Evolutionary conservation across 148 eudicot genomes (phyloP).

Genomic region (Euryodendron excelsum): DNA sequence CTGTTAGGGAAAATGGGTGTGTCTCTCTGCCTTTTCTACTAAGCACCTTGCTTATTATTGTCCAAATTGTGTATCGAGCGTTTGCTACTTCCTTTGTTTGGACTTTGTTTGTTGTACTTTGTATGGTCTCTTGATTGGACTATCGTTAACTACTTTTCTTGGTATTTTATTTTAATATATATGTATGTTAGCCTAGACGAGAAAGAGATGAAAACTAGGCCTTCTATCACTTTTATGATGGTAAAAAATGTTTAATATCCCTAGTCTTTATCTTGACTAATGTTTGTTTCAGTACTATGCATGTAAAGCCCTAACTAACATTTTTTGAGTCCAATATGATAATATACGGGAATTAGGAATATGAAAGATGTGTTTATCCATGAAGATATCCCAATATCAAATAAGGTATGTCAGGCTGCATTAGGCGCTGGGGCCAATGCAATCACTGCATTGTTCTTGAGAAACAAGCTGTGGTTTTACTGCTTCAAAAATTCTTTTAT

Average conservation of each 20-base stretch:
- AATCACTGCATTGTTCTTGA: neutral
- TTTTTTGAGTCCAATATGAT: neutral
- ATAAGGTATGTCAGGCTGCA: neutral
- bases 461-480: neutral
- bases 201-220: neutral
- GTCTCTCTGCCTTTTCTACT: constrained; percentile 10
- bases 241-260: neutral
- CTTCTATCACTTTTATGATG: neutral
- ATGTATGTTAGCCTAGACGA: neutral
- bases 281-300: neutral
- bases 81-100: constrained; percentile 2
- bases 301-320: neutral
- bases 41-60: neutral
- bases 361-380: neutral
- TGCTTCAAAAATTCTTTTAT: neutral
- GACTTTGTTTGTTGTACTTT: neutral
- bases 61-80: neutral
- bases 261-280: neutral
- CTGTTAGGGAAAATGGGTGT: constrained; percentile 96
- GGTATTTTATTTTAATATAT: neutral
- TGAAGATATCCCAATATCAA: neutral
- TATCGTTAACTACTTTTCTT: neutral
- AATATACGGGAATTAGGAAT: too few species aligned
- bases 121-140: neutral
- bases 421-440: neutral